These are phyloP conservation scores for Linnemannia hyalina DNA, from an alignment of 192 early-diverging fungal species.

Conservation along the genomic window DNA sequence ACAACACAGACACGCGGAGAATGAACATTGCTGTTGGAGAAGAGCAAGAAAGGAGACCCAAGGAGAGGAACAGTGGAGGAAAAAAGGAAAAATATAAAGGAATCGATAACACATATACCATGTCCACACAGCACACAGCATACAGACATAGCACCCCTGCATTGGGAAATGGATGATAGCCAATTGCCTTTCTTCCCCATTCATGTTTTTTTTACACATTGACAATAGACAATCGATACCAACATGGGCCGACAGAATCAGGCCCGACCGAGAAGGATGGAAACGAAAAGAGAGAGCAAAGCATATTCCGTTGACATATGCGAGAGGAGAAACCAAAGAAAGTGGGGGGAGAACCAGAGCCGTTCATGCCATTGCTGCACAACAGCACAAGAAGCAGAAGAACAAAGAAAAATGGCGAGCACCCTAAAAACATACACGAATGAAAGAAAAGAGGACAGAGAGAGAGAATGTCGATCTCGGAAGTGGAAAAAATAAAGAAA, in stretches of 20 bases:
- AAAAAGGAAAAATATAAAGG: neutral
- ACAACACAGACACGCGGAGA: neutral
- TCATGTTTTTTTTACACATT: neutral
- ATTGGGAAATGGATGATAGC: neutral
- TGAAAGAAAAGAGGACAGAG: neutral
- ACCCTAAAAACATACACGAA: neutral
- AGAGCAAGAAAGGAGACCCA: neutral
- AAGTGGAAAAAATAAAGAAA: neutral
- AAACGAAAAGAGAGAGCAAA: neutral
- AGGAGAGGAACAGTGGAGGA: neutral
- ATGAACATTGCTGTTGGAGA: neutral
- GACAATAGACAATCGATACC: neutral
- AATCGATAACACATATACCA: neutral
- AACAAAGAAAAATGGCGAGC: neutral
- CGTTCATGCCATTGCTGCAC: too few relatives aligned
- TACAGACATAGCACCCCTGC: neutral
- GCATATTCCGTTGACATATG: neutral
- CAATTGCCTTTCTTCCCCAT: neutral
- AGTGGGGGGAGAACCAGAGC: neutral
- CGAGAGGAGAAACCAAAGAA: neutral
- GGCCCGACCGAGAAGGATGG: neutral
- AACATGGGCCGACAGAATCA: neutral
- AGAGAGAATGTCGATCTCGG: conserved; percentile 8
- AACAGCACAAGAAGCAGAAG: neutral
- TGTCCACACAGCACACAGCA: neutral